Evolutionary conservation across 352 stramenopile genomes (phyloP), one percentile per base, ranked within the genome.

Genomic region (Phytophthora hibernalis): DNA sequence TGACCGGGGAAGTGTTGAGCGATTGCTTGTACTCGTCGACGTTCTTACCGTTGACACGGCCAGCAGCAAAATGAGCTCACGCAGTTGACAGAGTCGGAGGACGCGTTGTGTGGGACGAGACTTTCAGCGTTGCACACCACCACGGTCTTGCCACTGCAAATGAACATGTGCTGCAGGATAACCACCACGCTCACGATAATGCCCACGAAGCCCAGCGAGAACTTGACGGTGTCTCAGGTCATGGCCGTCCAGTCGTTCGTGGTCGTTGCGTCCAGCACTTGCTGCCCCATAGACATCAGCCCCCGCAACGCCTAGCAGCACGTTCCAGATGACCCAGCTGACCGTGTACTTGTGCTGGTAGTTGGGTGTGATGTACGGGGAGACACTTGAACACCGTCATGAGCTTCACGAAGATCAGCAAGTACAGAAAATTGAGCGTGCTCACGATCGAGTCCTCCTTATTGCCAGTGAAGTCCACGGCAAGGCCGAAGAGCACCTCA

Each of bases 171-270:
- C 77, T 99, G 97, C 24, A 97, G 58, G 42, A 98, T 89, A 65
- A 98, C 98, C 66, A 99, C 97, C 16, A 98, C 67, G 77, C 99
- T 97, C 65, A 99, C 98, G 50, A 97, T 79, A 68, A 99, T 98
- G 48, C 94, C 98, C 16, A 98, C 86, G 56, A 98, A 93, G 0
- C 95, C 92, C 6, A 99, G 80, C n/a, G 75, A 84, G 63, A 99
- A 98, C 76, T 99, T 99, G 57, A 98, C 95, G 4, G 93, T 89
- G 61, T 99, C 92, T 12, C 96, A 96, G 8, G 89, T 97, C 69
- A 99, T 97, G n/a, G 93, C 96, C 0, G 81, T 88, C 92, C 95
- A 99, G 75, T 99, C 95, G 53, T 91, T 69, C 45, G 96, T 93
- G 50, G 95, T 84, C 6, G 73, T 77, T 60, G 85, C 97, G 74